Percentiles rank a stretch among this genome's conserved stretches.
phyloP scores from a whole-genome alignment of 2,329 filamentous ascomycete species.

The Phialophora expanda region DNA sequence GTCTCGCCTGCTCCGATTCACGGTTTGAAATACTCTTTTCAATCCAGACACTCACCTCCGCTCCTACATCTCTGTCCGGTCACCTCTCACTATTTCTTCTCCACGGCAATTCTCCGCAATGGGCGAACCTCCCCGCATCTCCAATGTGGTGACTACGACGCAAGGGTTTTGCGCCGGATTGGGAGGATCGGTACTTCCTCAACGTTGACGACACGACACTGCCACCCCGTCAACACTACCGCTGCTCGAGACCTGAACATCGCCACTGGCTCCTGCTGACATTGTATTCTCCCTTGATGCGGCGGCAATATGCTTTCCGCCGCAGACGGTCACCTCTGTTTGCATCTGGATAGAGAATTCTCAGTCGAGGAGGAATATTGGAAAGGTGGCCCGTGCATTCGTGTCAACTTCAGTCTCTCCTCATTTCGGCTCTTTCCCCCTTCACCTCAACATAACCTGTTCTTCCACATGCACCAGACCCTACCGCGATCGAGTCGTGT shows the following conservation, averaged over 20 bases:
- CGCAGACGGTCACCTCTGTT: too few relatives aligned
- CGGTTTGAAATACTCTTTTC: background rate
- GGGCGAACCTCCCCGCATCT: background rate
- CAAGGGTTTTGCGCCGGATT: background rate
- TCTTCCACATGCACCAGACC: background rate
- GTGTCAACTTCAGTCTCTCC: background rate
- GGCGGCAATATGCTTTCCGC: too few relatives aligned
- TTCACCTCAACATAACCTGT: background rate
- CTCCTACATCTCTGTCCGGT: too few relatives aligned
- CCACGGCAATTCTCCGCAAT: background rate
- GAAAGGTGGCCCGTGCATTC: background rate
- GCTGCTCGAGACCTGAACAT: too few relatives aligned
- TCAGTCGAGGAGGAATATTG: too few relatives aligned
- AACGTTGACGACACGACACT: background rate
- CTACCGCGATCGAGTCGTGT: background rate
- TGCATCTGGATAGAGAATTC: too few relatives aligned
- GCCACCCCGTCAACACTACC: too few relatives aligned
- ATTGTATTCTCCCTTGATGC: too few relatives aligned
- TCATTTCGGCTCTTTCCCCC: background rate
- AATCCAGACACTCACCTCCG: too few relatives aligned
- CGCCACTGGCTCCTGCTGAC: too few relatives aligned
- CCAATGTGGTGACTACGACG: background rate
- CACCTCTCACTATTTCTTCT: background rate
- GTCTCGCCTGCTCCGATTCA: background rate
- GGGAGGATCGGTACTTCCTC: background rate